A percentile compares a stretch with the other conserved stretches of the same genome.
Evolutionary conservation across 768 basidiomycete species (phyloP).

Genomic region (Tulasnella sp.): DNA sequence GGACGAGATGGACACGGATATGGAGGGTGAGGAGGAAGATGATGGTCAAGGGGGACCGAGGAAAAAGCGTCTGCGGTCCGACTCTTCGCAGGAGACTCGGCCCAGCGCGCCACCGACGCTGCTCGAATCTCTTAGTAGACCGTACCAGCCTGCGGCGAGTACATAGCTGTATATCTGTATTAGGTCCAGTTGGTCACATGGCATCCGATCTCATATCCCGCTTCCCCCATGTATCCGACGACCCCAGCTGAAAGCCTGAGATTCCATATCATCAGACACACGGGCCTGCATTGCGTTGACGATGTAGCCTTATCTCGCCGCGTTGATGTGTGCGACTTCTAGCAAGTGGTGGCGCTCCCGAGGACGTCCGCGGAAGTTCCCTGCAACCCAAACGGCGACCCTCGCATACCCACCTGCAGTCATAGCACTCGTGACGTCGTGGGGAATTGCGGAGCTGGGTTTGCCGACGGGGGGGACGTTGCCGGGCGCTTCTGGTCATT

Average conservation of each 20-base stretch:
- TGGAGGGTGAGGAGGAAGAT: neutral
- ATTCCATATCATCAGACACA: no score
- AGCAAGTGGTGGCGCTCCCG: neutral
- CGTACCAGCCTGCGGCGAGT: neutral
- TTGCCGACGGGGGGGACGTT: neutral
- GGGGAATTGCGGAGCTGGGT: neutral
- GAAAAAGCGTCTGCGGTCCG: neutral
- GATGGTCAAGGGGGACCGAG: neutral
- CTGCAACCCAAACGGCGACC: neutral
- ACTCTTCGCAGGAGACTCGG: neutral
- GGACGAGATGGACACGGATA: slow-evolving; percentile 13
- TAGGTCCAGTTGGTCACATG: no score
- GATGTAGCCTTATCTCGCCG: neutral
- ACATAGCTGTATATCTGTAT: neutral
- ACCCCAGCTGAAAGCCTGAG: neutral
- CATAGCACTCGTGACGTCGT: neutral
- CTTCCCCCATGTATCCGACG: no score
- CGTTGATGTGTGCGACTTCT: neutral
- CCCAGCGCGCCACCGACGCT: neutral
- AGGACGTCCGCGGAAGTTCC: neutral
- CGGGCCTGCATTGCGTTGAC: neutral
- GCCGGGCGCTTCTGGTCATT: neutral
- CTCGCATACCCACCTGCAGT: neutral
- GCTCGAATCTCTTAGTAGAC: neutral
- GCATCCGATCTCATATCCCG: no score